Conservation (phyloP, 208 protist genomes). For the Sergeia podlipaevii region DNA sequence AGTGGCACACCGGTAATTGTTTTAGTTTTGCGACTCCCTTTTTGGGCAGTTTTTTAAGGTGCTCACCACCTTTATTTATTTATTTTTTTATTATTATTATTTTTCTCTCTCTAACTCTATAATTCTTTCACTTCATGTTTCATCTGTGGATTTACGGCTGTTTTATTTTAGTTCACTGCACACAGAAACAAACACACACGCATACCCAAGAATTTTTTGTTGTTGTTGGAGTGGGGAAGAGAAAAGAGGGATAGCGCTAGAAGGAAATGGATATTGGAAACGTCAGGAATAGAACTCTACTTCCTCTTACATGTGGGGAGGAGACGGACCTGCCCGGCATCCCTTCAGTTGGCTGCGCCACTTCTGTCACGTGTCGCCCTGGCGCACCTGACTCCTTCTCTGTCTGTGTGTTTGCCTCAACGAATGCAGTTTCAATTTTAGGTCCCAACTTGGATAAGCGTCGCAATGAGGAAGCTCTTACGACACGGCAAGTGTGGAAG, state of each 20-base stretch:
- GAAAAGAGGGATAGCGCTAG: no score
- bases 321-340: constrained; percentile 61
- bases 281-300: constrained; percentile 6
- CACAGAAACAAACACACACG: no score
- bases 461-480: constrained; percentile 22
- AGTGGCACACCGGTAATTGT: no score
- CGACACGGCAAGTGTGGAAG: constrained; percentile 45
- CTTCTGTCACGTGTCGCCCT: constrained; percentile 33
- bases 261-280: no score
- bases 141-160: no score
- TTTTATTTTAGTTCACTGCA: no score
- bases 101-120: constrained; percentile 7
- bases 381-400: constrained; percentile 25
- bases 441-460: constrained; percentile 46
- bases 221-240: no score
- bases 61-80: constrained; percentile 6
- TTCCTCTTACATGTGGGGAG: constrained; percentile 65
- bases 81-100: constrained; percentile 4
- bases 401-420: constrained; percentile 41
- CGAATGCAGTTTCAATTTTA: constrained; percentile 47
- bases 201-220: no score
- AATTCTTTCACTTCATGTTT: no score
- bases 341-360: constrained; percentile 59
- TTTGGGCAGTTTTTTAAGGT: no score
- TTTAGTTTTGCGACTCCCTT: no score